Base-by-base conservation (phyloP, 805 yeast genomes). In the Scheffersomyces ergatensis region DNA sequence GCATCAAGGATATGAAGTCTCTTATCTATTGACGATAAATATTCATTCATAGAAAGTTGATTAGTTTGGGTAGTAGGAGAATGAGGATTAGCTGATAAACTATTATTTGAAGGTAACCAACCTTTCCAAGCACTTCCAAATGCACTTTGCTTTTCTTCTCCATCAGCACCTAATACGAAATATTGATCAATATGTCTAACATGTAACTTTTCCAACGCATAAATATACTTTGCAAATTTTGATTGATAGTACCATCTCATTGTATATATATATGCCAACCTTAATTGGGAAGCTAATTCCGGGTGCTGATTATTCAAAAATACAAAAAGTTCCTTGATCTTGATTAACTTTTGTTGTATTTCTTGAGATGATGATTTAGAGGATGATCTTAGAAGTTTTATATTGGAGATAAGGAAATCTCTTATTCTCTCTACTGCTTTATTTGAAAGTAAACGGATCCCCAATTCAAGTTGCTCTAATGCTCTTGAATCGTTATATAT, bases 181-280 rank as follows among this genome's bases (percentile, higher is more conserved):
- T 69, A 69, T 42, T 67, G 72, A 46, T 83, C 93, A 7, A 83
- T 76, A 17, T 63, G 63, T 38, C 73, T 70, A 14, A 82, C 48
- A 33, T 74, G 77, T 43, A 89, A 60, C 48, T 79, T 80, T 44
- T 85, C 85, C 37, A 90, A 62, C 1, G 95, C 80, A 45, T 82
- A 78, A 29, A 83, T 61, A 62, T 89, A 90, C 47, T 89, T 78
- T 14, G 83, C 80, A 55, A 90, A 92, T 50, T 85, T 78, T 42
- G 84, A 76, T 43, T 76, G 72, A 59, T 93, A 93, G 65, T 92
- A 93, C 99, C 99, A 93, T 53, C 78, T 72, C 87, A 93, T 90
- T 2, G 98, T 92, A 53, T 81, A 82, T 15, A 82, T 66, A 58
- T 93, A 93, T 0, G 97, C 98, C 51, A 77, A 76, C 40, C 81